Percentiles rank a stretch among this genome's conserved stretches.
Evolutionary conservation across 495 filamentous ascomycete species (phyloP).

Genomic region (Aspergillus campestris): DNA sequence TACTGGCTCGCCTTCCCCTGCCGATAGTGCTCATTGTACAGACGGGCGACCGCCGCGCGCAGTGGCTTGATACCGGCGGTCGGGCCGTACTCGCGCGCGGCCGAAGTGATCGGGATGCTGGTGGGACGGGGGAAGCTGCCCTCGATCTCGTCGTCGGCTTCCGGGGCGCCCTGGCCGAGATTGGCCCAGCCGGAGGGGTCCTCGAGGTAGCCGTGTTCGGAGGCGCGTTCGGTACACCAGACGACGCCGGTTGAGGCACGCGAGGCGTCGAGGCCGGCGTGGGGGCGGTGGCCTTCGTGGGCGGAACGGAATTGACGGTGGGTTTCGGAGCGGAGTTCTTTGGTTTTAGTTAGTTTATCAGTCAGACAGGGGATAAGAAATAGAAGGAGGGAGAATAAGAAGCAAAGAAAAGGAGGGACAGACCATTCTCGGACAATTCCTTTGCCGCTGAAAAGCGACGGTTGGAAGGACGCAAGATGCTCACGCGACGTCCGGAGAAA

Average conservation of each 20-base stretch:
- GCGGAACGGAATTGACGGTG: conserved; percentile 79
- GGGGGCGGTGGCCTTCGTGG: conserved; percentile 80
- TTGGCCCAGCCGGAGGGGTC: conserved; percentile 84
- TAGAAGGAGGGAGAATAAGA: too few relatives aligned
- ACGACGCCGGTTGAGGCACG: conserved; percentile 77
- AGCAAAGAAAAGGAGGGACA: conserved; percentile 6
- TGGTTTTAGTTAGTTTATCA: conserved; percentile 9
- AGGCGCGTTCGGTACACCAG: conserved; percentile 77
- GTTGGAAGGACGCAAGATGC: conserved; percentile 36
- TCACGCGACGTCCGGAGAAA: conserved; percentile 43
- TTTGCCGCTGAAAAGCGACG: conserved; percentile 31
- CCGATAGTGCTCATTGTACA: conserved; percentile 91
- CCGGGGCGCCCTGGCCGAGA: conserved; percentile 88
- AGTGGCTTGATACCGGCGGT: conserved; percentile 90
- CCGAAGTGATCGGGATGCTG: conserved; percentile 66
- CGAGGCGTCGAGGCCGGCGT: conserved; percentile 80
- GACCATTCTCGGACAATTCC: conserved; percentile 38
- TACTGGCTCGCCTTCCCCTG: conserved; percentile 84
- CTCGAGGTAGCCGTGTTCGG: conserved; percentile 73
- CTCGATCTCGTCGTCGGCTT: conserved; percentile 87
- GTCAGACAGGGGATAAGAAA: conserved; percentile 1
- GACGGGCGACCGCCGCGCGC: conserved; percentile 76
- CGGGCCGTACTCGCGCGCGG: conserved; percentile 82
- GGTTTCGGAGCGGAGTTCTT: conserved; percentile 68
- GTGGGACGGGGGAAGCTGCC: conserved; percentile 83